phyloP scores from a whole-genome alignment of 1,139 yeast genomes.

The Saccharomycopsis hybrid region DNA sequence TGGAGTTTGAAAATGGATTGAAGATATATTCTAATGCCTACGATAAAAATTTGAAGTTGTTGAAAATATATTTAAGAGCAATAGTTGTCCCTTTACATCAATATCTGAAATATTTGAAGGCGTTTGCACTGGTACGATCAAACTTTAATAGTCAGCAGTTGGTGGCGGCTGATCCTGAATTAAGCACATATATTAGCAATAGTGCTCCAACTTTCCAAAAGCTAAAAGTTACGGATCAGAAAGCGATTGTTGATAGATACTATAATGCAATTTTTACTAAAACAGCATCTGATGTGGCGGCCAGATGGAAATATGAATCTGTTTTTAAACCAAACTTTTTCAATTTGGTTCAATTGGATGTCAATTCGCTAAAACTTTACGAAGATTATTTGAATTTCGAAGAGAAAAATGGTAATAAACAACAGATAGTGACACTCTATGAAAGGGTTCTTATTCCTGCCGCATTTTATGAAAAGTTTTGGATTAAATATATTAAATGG shows the following conservation, averaged over 20 bases:
- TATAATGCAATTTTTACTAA: constrained; percentile 36
- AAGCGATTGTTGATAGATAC: constrained; percentile 35
- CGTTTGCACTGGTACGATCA: constrained; percentile 39
- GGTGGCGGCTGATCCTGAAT: constrained; percentile 26
- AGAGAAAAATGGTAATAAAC: constrained; percentile 25
- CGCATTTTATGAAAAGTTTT: constrained; percentile 42
- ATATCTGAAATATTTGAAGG: constrained; percentile 56
- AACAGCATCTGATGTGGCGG: constrained; percentile 47
- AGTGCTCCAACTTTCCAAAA: too few species aligned
- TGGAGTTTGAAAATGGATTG: constrained; percentile 39
- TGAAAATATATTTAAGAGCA: constrained; percentile 37
- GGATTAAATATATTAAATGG: constrained; percentile 54
- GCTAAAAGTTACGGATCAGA: constrained; percentile 27
- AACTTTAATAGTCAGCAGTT: constrained; percentile 33
- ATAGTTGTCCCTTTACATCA: constrained; percentile 58
- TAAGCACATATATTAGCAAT: constrained; percentile 14
- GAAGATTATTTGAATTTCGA: constrained; percentile 43
- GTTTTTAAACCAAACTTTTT: constrained; percentile 40
- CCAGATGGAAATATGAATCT: constrained; percentile 59
- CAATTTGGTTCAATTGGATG: constrained; percentile 32
- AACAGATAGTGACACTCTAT: constrained; percentile 37
- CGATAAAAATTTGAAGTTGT: constrained; percentile 27
- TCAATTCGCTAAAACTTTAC: constrained; percentile 44
- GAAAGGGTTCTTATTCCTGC: constrained; percentile 59
- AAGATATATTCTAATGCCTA: constrained; percentile 24